phyloP scores from a whole-genome alignment of 2,329 filamentous ascomycete genomes.

The Stachybotrys echinatus region DNA sequence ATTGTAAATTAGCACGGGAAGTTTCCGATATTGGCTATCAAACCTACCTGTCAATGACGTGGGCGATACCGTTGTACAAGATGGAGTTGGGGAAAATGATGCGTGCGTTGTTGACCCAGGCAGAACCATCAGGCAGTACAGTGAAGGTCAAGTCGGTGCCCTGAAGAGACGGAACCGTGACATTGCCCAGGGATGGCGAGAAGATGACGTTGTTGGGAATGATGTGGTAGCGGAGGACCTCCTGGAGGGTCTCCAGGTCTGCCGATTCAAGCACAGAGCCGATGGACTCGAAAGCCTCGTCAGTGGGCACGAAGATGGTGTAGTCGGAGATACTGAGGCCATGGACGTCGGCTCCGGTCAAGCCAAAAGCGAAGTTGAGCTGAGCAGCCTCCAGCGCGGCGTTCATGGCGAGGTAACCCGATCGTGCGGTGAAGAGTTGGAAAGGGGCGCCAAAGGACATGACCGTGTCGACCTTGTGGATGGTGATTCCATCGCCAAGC shows the following conservation, averaged over 20 bases:
- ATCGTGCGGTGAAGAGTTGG: background rate
- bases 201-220: conserved; percentile 3
- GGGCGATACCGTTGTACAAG: conserved; percentile 2
- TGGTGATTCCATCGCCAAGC: conserved; percentile 11
- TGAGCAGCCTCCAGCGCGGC: conserved; percentile 1
- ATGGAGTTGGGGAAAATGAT: conserved; percentile 1
- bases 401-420: conserved; percentile 1
- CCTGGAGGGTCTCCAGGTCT: background rate
- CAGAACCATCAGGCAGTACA: conserved; percentile 1
- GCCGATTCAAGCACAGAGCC: conserved; percentile 1
- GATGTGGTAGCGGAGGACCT: conserved; percentile 1
- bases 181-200: conserved; percentile 1
- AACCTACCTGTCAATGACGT: background rate
- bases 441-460: conserved; percentile 1
- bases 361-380: background rate
- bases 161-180: background rate
- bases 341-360: background rate
- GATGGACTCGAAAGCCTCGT: conserved; percentile 1
- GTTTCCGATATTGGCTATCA: background rate
- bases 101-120: conserved; percentile 1
- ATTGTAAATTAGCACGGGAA: background rate
- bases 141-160: conserved; percentile 1
- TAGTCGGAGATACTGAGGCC: conserved; percentile 2
- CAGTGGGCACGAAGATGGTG: conserved; percentile 3
- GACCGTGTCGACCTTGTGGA: conserved; percentile 2